Evolutionary conservation across 176 grass and related monocot species (phyloP).

Genomic region (Phragmites australis): DNA sequence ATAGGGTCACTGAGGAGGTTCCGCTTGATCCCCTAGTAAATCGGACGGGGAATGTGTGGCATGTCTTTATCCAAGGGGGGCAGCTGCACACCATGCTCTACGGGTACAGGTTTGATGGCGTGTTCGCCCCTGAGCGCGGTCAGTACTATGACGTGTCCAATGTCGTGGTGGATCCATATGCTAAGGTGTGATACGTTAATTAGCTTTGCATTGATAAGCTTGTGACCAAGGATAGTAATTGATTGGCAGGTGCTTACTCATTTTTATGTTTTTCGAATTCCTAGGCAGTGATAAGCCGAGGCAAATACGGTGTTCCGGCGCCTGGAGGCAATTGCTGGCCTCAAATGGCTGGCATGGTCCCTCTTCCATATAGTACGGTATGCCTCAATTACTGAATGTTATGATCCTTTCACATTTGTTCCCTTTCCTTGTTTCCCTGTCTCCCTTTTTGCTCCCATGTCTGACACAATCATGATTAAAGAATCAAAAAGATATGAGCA

Average conservation of each 20-base stretch:
- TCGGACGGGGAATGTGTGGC: slow-evolving; percentile 75
- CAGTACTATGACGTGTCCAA: slow-evolving; percentile 62
- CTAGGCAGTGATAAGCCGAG: slow-evolving; percentile 70
- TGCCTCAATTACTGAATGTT: background rate
- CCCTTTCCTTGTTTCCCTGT: background rate
- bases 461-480: background rate
- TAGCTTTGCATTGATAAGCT: background rate
- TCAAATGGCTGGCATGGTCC: slow-evolving; percentile 91
- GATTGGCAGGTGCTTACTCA: background rate
- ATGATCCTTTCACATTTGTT: background rate
- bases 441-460: background rate
- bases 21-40: slow-evolving; percentile 62
- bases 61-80: slow-evolving; percentile 61
- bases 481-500: background rate
- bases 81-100: slow-evolving; percentile 68
- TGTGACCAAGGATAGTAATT: background rate
- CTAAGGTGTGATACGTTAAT: slow-evolving; percentile 66
- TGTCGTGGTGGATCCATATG: slow-evolving; percentile 86
- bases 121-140: slow-evolving; percentile 55
- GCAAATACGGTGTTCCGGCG: slow-evolving; percentile 56
- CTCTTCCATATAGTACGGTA: slow-evolving; percentile 51
- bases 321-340: slow-evolving; percentile 66
- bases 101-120: slow-evolving; percentile 82
- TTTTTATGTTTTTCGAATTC: slow-evolving; percentile 15
- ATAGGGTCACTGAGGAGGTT: slow-evolving; percentile 65